A percentile compares a stretch with the other conserved stretches of the same genome.
These are phyloP conservation scores for Neoscytalidium dimidiatum DNA, from an alignment of 2,329 filamentous ascomycete species.

Conservation along the genomic window DNA sequence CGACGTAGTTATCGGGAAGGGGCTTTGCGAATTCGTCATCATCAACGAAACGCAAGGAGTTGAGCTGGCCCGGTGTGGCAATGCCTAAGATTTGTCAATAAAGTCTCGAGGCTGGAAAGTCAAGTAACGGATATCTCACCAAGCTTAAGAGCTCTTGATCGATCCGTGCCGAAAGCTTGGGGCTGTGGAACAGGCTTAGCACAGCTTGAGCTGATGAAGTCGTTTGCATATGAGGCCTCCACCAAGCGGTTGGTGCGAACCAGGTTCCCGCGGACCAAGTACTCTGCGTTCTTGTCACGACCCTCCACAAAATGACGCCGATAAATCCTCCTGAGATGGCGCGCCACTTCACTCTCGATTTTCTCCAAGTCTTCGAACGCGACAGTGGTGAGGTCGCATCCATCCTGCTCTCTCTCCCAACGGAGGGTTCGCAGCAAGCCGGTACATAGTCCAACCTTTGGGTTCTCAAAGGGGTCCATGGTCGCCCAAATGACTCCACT, in stretches of 20 bases:
- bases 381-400: background rate
- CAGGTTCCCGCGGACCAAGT: slow-evolving; percentile 1
- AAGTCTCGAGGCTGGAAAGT: background rate
- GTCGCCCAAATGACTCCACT: slow-evolving; percentile 16
- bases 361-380: slow-evolving; percentile 10
- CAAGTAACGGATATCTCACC: background rate
- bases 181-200: background rate
- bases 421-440: slow-evolving; percentile 17
- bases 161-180: background rate
- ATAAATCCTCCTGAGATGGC: slow-evolving; percentile 11
- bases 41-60: slow-evolving; percentile 5
- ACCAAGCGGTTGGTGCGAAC: slow-evolving; percentile 8
- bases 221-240: slow-evolving; percentile 4
- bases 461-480: slow-evolving; percentile 1
- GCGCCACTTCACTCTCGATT: slow-evolving; percentile 7
- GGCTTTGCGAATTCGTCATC: background rate
- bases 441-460: slow-evolving; percentile 7
- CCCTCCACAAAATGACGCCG: slow-evolving; percentile 7
- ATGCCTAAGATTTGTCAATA: background rate
- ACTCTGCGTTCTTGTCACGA: slow-evolving; percentile 1
- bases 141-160: slow-evolving; percentile 8
- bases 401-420: slow-evolving; percentile 1
- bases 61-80: slow-evolving; percentile 6
- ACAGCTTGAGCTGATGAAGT: slow-evolving; percentile 12
- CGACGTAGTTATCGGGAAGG: slow-evolving; percentile 20